phyloP scores from a whole-genome alignment of 1,284 basidiomycete species.

The Phenoliferia sp. region DNA sequence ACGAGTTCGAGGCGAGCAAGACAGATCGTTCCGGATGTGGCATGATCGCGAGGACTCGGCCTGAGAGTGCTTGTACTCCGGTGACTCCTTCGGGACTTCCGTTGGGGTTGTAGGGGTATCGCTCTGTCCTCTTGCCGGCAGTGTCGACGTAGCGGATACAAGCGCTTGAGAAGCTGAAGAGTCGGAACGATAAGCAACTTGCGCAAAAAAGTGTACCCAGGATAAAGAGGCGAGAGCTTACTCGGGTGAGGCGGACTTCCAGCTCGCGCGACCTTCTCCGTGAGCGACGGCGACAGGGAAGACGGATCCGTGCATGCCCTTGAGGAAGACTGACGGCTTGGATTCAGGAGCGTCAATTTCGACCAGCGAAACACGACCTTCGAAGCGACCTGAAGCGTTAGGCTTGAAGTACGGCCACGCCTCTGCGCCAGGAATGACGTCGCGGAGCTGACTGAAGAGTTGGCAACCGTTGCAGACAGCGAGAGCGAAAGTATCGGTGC shows the following conservation, averaged over 20 bases:
- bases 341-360: conserved; percentile 57
- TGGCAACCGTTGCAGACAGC: conserved; percentile 99
- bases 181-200: background rate
- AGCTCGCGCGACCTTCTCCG: conserved; percentile 85
- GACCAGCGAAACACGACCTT: conserved; percentile 77
- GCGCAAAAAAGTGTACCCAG: background rate
- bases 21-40: conserved; percentile 55
- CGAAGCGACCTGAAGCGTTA: conserved; percentile 85
- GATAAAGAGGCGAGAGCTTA: background rate
- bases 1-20: conserved; percentile 40
- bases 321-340: conserved; percentile 68
- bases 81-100: conserved; percentile 82
- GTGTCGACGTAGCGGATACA: conserved; percentile 72
- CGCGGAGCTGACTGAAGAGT: conserved; percentile 81
- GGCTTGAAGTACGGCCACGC: conserved; percentile 87
- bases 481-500: conserved; percentile 77
- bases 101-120: conserved; percentile 93
- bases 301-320: conserved; percentile 77
- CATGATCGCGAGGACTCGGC: conserved; percentile 90
- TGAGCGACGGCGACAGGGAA: conserved; percentile 93
- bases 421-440: conserved; percentile 79
- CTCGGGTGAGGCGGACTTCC: conserved; percentile 42
- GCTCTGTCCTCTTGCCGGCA: conserved; percentile 58
- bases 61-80: conserved; percentile 77
- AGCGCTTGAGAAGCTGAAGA: conserved; percentile 49